phyloP scores from a whole-genome alignment of 2,329 filamentous ascomycete species.

The Ceratocystis colombiana region DNA sequence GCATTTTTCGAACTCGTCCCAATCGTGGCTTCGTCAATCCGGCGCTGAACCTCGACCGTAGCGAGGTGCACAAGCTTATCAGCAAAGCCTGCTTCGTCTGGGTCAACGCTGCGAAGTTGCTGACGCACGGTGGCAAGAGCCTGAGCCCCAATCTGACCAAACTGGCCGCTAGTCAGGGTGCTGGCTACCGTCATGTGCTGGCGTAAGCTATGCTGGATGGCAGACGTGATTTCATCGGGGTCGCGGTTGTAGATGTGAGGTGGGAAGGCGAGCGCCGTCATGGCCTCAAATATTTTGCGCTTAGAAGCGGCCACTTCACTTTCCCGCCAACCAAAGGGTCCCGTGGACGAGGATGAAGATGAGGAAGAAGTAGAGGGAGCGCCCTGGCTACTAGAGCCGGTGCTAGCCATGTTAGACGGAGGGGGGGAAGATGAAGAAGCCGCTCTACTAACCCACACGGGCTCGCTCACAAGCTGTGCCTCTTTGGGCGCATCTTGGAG shows the following conservation, averaged over 20 bases:
- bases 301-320: slow-evolving; percentile 4
- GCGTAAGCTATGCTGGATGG: slow-evolving; percentile 21
- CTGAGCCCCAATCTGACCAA: slow-evolving; percentile 21
- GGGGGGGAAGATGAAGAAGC: slow-evolving; percentile 6
- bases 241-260: slow-evolving; percentile 19
- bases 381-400: neutral
- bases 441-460: neutral
- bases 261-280: neutral
- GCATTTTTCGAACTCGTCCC: neutral
- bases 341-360: neutral
- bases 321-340: neutral
- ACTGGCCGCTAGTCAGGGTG: slow-evolving; percentile 20
- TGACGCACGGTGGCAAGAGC: slow-evolving; percentile 14
- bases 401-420: neutral
- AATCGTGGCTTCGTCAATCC: slow-evolving; percentile 7
- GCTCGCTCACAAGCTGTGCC: slow-evolving; percentile 7
- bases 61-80: slow-evolving; percentile 15
- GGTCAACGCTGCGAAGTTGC: slow-evolving; percentile 3
- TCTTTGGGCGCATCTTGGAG: slow-evolving; percentile 12
- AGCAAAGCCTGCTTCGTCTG: slow-evolving; percentile 10
- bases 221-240: slow-evolving; percentile 15
- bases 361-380: slow-evolving; percentile 9
- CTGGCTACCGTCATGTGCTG: slow-evolving; percentile 17
- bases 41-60: slow-evolving; percentile 18
- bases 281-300: slow-evolving; percentile 11